Base-by-base conservation (phyloP, 164 flowering plant species). In the Cinnamomum chago region DNA sequence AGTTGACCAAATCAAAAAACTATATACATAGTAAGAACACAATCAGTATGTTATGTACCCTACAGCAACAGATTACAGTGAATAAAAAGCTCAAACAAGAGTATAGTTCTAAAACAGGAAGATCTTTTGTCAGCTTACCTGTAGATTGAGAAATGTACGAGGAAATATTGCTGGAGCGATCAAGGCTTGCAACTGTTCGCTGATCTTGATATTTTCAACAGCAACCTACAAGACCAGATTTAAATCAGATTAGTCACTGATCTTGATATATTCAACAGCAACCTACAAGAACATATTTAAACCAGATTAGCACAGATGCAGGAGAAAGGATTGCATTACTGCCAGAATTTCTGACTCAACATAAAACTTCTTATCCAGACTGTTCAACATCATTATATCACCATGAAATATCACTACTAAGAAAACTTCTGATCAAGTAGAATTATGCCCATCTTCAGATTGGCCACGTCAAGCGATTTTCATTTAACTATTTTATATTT, bases 141-240 rank as follows among this genome's bases (percentile, higher is more conserved):
- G 97, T 69, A 94, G 82, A 77, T 87, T 92, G 55, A 92, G 72
- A 79, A 76, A 91, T 70, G 96, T 80, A 24, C 97, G 86, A 15
- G 98, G 98, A 17, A 94, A 80, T 72, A 94, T 20, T 72, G 98
- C 97, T 65, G 98, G 98, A 82, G 97, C 93, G 22, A 94, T 87
- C 40, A 92, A 62, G 75, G 96, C 93, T 76, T 94, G 97, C 73
- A 92, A 55, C 73, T 85, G 85, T 79, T 89, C 93, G 79, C 88
- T 90, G 73, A 94, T 92, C 68, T 79, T 86, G 73, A 94, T 80
- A 74, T 89, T 81, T 82, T 87, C 90, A 67, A 92, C 72, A 75
- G 82, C 82, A 67, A 94, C 83, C 97, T 94, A 88, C 79, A 78
- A 83, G 70, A 79, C 5, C 74, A 66, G 1, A 70, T 62, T 75